Evolutionary conservation across 352 stramenopile genomes (phyloP), one percentile per base, ranked within the genome.

Genomic region (Nothophytophthora sp.): DNA sequence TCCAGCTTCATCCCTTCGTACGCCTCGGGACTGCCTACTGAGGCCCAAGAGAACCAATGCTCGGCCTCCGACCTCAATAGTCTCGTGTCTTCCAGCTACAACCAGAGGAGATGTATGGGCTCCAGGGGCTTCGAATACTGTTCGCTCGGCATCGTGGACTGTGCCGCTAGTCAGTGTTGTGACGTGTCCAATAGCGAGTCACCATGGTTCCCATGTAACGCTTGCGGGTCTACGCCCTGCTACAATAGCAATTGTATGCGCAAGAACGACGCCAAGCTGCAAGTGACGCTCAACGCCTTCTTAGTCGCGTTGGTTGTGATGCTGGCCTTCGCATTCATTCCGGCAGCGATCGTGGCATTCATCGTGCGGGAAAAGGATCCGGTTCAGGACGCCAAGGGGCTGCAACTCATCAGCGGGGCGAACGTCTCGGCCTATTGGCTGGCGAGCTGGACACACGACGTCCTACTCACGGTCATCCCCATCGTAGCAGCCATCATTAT

Each of bases 281-380:
- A 90, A 39, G 66, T 67, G 28, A 75, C 68, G 30, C 51, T 90
- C 18, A 90, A 88, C 30, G 73, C 67, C 0, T 87, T 91, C 53
- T 60, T 89, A 28, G 65, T 69, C 18, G 63, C 71, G 0, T 67
- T 89, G 50, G 62, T 91, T 35, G 64, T 81, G 9, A 78, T 88
- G 60, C 55, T 91, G 23, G 81, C 75, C 25, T 88, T 89, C 27
- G 70, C 81, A 2, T 91, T 91, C 25, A 53, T 91, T 33, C 81
- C 77, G 2, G 81, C 81, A 24, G 67, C 73, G 0, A 62, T 88
- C 35, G 73, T 91, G 19, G 76, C 70, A 3, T 88, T 89, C 23
- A 48, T 86, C 38, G 77, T 91, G 3, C 60, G 67, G 2, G 81
- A 91, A 23, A 87, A 88, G 51, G 61, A 82, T 19, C 76, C 77